These are phyloP conservation scores for Erythrophleum fordii DNA, from an alignment of 306 rosid genomes.

Conservation along the genomic window DNA sequence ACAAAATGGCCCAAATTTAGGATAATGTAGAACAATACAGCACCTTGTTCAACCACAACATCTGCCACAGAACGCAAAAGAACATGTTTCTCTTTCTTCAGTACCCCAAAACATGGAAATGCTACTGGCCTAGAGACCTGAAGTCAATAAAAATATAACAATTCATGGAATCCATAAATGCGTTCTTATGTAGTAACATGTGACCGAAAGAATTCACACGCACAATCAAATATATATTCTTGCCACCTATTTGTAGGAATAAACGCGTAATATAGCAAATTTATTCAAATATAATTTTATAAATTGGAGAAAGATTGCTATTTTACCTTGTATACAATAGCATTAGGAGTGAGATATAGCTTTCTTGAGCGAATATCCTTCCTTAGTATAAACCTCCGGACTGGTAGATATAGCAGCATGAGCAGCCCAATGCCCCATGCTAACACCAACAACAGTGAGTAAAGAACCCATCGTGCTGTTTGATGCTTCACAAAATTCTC, in stretches of 20 bases:
- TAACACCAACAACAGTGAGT: conserved; percentile 67
- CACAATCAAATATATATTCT: not conserved
- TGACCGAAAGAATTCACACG: not conserved
- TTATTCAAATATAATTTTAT: not conserved
- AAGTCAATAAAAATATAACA: conserved; percentile 43
- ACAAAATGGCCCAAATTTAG: not conserved
- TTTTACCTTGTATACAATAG: conserved; percentile 79
- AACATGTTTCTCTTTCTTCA: conserved; percentile 93
- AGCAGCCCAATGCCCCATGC: conserved; percentile 92
- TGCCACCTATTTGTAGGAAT: not conserved
- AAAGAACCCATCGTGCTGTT: conserved; percentile 78
- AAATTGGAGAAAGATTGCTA: not conserved
- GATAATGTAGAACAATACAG: conserved; percentile 2
- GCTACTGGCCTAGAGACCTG: conserved; percentile 88
- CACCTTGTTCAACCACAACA: conserved; percentile 94
- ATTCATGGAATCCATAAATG: conserved; percentile 1
- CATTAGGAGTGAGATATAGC: conserved; percentile 76
- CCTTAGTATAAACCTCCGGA: conserved; percentile 69
- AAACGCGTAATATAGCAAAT: not conserved
- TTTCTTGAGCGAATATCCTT: conserved; percentile 74
- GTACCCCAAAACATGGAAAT: conserved; percentile 88
- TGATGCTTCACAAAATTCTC: conserved; percentile 66
- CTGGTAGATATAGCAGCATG: conserved; percentile 80
- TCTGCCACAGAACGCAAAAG: conserved; percentile 81
- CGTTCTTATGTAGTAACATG: not conserved